phyloP scores from a whole-genome alignment of 345 rosid genomes.

The Arabidopsis thaliana region TAIR10.1 NC_003076.8:18386001-18386500 shows the following conservation, averaged over 20 bases:
- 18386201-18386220: conserved; percentile 34
- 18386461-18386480: neutral
- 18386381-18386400: no score
- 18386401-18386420: neutral
- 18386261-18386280: conserved; percentile 47
- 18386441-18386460: neutral
- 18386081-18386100: conserved; percentile 85
- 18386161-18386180: conserved; percentile 38
- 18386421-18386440: neutral
- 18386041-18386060: neutral
- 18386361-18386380: neutral
- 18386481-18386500: neutral
- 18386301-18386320: conserved; percentile 5
- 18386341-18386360: neutral
- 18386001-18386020: conserved; percentile 63
- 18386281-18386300: conserved; percentile 46
- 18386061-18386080: conserved; percentile 12
- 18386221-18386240: conserved; percentile 38
- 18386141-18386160: conserved; percentile 71
- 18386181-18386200: conserved; percentile 31
- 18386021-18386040: neutral
- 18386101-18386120: conserved; percentile 83
- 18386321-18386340: conserved; percentile 22
- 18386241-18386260: conserved; percentile 56
- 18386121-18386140: conserved; percentile 83